These are phyloP conservation scores for Colletotrichum navitas DNA, from an alignment of 2,329 filamentous ascomycete species.

Conservation along the genomic window DNA sequence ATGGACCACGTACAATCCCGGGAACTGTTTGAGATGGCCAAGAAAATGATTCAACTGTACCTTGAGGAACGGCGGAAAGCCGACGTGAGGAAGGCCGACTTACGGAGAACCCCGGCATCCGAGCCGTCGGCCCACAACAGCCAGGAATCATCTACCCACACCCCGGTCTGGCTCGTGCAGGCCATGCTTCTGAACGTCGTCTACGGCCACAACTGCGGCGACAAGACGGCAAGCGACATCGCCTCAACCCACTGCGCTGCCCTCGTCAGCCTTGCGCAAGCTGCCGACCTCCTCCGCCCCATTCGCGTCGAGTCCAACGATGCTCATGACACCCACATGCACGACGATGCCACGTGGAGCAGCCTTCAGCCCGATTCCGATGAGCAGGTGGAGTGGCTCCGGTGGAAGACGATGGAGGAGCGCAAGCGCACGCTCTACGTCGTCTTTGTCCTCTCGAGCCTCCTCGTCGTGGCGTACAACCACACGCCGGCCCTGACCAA, in stretches of 20 bases:
- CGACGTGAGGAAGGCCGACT: conserved; percentile 77
- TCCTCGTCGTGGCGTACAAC: conserved; percentile 93
- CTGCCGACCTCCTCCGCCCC: conserved; percentile 77
- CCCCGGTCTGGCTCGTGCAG: conserved; percentile 94
- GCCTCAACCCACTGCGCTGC: conserved; percentile 93
- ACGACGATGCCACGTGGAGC: conserved; percentile 64
- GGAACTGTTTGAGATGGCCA: conserved; percentile 91
- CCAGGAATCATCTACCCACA: conserved; percentile 75
- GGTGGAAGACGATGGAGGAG: conserved; percentile 90
- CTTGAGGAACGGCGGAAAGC: conserved; percentile 91
- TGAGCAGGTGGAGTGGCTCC: conserved; percentile 84
- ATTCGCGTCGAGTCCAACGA: conserved; percentile 60
- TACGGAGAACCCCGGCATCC: conserved; percentile 62
- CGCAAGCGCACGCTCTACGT: conserved; percentile 92
- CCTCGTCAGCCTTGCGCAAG: conserved; percentile 89
- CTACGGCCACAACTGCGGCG: conserved; percentile 94
- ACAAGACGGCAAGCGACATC: conserved; percentile 91
- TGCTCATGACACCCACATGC: conserved; percentile 69
- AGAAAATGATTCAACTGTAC: conserved; percentile 94
- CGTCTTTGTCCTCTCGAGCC: conserved; percentile 91
- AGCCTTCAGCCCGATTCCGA: conserved; percentile 60
- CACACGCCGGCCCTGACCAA: conserved; percentile 92
- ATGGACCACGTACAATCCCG: conserved; percentile 83
- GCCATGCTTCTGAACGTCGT: conserved; percentile 97
- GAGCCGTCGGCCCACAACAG: conserved; percentile 61